Percentiles rank a stretch among this genome's conserved stretches.
Evolutionary conservation across 208 protist genomes (phyloP).

Genomic region (Endotrypanum monterogeii): DNA sequence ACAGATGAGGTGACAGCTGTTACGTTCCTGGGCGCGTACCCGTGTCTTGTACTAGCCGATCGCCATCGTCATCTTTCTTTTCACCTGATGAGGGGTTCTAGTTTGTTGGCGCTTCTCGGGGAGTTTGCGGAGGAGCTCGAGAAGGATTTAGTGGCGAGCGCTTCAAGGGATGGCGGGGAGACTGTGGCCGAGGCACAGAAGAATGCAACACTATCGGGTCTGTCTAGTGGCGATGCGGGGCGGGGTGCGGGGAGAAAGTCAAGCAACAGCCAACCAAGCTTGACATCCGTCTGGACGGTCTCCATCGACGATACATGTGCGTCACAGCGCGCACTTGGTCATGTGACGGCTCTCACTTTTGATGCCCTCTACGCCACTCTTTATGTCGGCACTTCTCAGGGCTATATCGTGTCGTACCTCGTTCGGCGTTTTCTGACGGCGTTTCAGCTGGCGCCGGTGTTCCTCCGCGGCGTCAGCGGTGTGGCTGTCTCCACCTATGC

Average conservation of each 20-base stretch:
- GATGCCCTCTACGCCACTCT: conserved; percentile 57
- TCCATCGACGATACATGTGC: conserved; percentile 25
- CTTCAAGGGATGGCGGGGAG: neutral
- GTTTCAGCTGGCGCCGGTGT: conserved; percentile 60
- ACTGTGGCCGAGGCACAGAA: neutral
- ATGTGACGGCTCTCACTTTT: conserved; percentile 55
- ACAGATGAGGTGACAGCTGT: conserved; percentile 60
- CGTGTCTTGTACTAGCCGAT: conserved; percentile 73
- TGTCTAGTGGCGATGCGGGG: neutral
- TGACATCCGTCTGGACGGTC: conserved; percentile 34
- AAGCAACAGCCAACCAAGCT: neutral
- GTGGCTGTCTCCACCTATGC: conserved; percentile 36
- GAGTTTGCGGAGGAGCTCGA: conserved; percentile 54
- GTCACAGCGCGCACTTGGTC: conserved; percentile 35
- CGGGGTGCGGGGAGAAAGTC: neutral
- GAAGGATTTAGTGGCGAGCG: conserved; percentile 23
- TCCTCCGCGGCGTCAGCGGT: conserved; percentile 25
- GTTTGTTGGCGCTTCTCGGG: conserved; percentile 54
- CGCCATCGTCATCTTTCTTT: conserved; percentile 52
- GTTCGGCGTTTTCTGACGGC: conserved; percentile 67
- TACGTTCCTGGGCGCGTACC: conserved; percentile 72
- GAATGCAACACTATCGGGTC: neutral
- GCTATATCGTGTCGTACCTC: conserved; percentile 69
- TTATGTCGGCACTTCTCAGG: conserved; percentile 75
- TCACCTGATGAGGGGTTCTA: conserved; percentile 59